These are phyloP conservation scores for Borealophlyctis nickersoniae DNA, from an alignment of 192 early-diverging fungal species.

Conservation along the genomic window DNA sequence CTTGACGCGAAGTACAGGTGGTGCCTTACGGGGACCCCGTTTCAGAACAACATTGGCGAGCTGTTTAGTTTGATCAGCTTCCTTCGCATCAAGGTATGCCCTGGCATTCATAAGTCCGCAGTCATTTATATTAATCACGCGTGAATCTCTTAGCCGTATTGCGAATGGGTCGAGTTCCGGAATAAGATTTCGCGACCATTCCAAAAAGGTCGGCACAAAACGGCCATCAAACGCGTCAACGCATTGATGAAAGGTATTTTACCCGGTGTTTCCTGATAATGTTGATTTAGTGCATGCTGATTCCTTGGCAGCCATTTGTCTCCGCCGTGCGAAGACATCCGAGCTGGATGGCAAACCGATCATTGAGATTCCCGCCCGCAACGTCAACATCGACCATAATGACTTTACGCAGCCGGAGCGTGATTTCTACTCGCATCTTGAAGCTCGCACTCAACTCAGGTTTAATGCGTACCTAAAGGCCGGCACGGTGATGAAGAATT, in stretches of 20 bases:
- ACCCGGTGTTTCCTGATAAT: background rate
- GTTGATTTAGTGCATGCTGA: slow-evolving; percentile 41
- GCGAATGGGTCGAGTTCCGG: slow-evolving; percentile 36
- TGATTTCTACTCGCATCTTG: slow-evolving; percentile 60
- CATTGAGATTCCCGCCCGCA: slow-evolving; percentile 55
- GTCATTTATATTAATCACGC: background rate
- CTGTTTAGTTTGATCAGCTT: slow-evolving; percentile 39
- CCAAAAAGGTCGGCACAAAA: slow-evolving; percentile 21
- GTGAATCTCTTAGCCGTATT: slow-evolving; percentile 23
- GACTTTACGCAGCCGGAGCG: slow-evolving; percentile 52
- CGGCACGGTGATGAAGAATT: slow-evolving; percentile 52
- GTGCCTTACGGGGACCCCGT: slow-evolving; percentile 45
- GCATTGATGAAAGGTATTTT: slow-evolving; percentile 44
- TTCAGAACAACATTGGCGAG: slow-evolving; percentile 43
- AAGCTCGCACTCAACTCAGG: slow-evolving; percentile 19
- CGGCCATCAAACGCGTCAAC: slow-evolving; percentile 52
- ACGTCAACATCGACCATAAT: slow-evolving; percentile 41
- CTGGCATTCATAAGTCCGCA: background rate
- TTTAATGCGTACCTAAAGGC: slow-evolving; percentile 40
- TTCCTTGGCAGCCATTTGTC: slow-evolving; percentile 28
- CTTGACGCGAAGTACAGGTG: slow-evolving; percentile 33
- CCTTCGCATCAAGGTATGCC: slow-evolving; percentile 24
- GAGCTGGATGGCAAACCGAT: slow-evolving; percentile 62
- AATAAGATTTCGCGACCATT: slow-evolving; percentile 44
- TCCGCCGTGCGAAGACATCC: slow-evolving; percentile 70